Evolutionary conservation across 805 yeast species (phyloP).

Genomic region (Brettanomyces sp.): DNA sequence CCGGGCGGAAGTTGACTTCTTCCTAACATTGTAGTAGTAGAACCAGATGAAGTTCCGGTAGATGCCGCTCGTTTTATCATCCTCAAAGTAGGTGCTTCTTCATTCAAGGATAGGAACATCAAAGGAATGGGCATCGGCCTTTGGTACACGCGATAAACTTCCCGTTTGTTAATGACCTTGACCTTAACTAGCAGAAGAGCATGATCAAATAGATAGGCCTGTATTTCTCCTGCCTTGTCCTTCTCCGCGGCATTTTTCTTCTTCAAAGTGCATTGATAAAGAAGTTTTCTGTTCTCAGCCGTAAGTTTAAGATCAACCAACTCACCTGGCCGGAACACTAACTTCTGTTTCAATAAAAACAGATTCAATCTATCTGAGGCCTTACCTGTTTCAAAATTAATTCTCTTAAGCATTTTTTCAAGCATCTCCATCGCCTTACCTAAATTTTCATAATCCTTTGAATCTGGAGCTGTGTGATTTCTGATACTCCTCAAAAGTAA

Average conservation of each 20-base stretch:
- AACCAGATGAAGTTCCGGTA: slow-evolving; percentile 22
- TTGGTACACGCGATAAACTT: slow-evolving; percentile 84
- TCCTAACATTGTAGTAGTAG: slow-evolving; percentile 20
- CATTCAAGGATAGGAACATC: slow-evolving; percentile 64
- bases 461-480: slow-evolving; percentile 70
- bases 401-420: slow-evolving; percentile 63
- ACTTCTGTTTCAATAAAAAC: slow-evolving; percentile 75
- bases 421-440: slow-evolving; percentile 67
- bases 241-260: slow-evolving; percentile 48
- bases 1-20: slow-evolving; percentile 12
- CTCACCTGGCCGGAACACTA: slow-evolving; percentile 75
- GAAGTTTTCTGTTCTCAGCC: slow-evolving; percentile 70
- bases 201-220: slow-evolving; percentile 81
- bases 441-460: slow-evolving; percentile 62
- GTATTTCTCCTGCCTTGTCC: slow-evolving; percentile 67
- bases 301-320: slow-evolving; percentile 77
- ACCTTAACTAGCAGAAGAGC: slow-evolving; percentile 77
- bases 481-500: slow-evolving; percentile 71
- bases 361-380: slow-evolving; percentile 88
- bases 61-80: slow-evolving; percentile 32
- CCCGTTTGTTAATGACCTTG: slow-evolving; percentile 81
- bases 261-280: slow-evolving; percentile 69
- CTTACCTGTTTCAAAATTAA: slow-evolving; percentile 85
- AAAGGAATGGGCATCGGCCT: slow-evolving; percentile 79
- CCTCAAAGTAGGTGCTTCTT: slow-evolving; percentile 62